These are phyloP conservation scores for Volvox africanus DNA, from an alignment of 139 green algal genomes.

Conservation along the genomic window DNA sequence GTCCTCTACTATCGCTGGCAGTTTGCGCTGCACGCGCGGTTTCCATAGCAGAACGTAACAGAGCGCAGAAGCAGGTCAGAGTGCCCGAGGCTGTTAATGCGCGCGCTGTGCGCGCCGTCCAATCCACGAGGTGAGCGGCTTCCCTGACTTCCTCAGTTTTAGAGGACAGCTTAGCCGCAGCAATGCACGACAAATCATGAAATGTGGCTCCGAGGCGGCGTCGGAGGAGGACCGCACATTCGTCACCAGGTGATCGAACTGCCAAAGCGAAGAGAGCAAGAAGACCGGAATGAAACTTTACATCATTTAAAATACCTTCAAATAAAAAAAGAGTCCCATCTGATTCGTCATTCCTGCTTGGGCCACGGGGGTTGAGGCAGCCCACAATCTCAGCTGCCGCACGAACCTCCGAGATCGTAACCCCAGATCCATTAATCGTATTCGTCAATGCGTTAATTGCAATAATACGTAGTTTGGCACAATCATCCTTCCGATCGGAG, in stretches of 20 bases:
- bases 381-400: background rate
- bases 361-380: background rate
- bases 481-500: background rate
- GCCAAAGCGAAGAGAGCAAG: background rate
- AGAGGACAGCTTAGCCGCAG: background rate
- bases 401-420: background rate
- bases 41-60: background rate
- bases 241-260: background rate
- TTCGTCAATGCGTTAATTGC: background rate
- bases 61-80: background rate
- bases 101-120: background rate
- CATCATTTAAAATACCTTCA: background rate
- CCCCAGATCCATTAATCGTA: background rate
- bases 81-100: background rate
- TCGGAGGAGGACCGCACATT: background rate
- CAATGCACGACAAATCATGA: background rate
- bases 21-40: background rate
- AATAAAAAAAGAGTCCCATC: background rate
- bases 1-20: background rate
- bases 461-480: background rate
- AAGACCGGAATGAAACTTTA: background rate
- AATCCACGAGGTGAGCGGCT: background rate
- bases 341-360: background rate
- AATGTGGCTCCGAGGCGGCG: background rate
- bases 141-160: background rate